Conservation (phyloP, 257 asterid genomes). For the Solanum sparsipilum region DNA sequence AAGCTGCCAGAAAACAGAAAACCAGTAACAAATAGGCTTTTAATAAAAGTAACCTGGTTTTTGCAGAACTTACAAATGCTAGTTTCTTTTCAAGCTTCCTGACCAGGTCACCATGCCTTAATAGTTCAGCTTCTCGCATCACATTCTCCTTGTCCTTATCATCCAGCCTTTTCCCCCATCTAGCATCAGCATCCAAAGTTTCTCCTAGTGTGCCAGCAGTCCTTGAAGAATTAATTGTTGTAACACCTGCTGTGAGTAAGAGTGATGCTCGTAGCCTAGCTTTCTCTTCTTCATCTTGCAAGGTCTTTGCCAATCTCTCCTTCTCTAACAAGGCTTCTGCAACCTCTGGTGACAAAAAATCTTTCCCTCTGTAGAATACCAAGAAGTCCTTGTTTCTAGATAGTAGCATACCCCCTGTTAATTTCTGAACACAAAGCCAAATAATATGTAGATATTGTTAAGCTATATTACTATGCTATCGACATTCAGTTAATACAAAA, state of each 20-base stretch:
- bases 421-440: constrained; percentile 45
- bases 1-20: neutral
- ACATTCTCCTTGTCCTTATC: constrained; percentile 45
- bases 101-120: constrained; percentile 67
- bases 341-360: constrained; percentile 78
- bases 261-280: constrained; percentile 61
- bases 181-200: constrained; percentile 70
- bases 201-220: constrained; percentile 81
- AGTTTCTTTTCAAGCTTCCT: constrained; percentile 81
- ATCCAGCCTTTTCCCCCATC: constrained; percentile 74
- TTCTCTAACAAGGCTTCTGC: constrained; percentile 82
- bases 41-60: neutral
- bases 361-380: constrained; percentile 86
- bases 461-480: neutral
- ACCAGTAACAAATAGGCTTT: neutral
- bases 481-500: neutral
- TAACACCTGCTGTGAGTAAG: constrained; percentile 22
- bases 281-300: constrained; percentile 91
- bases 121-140: constrained; percentile 69
- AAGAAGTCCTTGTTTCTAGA: constrained; percentile 92
- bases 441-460: neutral
- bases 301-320: constrained; percentile 65
- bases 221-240: constrained; percentile 28
- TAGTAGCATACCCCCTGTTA: constrained; percentile 78
- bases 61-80: constrained; percentile 45